Base-by-base conservation (phyloP, 345 rosid species). In the Erysimum cheiranthoides region DNA sequence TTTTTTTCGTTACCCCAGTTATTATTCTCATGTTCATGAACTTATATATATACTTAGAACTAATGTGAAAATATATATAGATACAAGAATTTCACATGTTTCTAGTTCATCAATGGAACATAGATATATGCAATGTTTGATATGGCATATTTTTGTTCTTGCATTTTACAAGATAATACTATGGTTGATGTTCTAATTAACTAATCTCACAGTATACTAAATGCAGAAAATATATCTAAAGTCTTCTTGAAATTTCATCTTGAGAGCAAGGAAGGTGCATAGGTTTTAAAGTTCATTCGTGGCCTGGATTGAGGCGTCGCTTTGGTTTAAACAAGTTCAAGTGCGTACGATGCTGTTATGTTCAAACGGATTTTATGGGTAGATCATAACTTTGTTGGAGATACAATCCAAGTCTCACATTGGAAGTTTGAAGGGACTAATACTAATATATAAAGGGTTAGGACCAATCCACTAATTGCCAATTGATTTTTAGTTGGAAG, bases 241-340 rank as follows among this genome's bases (percentile, higher is more conserved):
- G 57, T 47, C 52, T 34, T 42, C 62, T 28, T 50, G 35, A 68
- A 59, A 21, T 21, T 17, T 59, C 45, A 38, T 59, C 35, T 21
- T 69, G 25, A 49, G 16, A 76, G 64, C 49, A 6, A 4, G 21
- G 17, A 47, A 18, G 70, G 54, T 36, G 27, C 39, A 62, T 42
- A 27, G 47, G 28, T 34, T 11, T 2, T 10, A 21, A 38, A 10
- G 39, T 47, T 18, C 58, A 47, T 38, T 59, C 10, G 11, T 51
- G 35, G 70, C 10, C 8, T 51, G 35, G 70, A 40, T 30, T n/a
- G 52, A 58, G 40, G 49, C 12, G 3, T 66, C 47, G 74, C 56
- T 51, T 68, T 36, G 57, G 69, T 49, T 34, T 57, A 25, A 66
- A 46, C 21, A 57, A 45, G 58, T 54, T 54, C 78, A 66, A 9